Evolutionary conservation across 2,329 filamentous ascomycete species (phyloP), one percentile per base, ranked within the genome.

Genomic region (Periconia macrospinosa): DNA sequence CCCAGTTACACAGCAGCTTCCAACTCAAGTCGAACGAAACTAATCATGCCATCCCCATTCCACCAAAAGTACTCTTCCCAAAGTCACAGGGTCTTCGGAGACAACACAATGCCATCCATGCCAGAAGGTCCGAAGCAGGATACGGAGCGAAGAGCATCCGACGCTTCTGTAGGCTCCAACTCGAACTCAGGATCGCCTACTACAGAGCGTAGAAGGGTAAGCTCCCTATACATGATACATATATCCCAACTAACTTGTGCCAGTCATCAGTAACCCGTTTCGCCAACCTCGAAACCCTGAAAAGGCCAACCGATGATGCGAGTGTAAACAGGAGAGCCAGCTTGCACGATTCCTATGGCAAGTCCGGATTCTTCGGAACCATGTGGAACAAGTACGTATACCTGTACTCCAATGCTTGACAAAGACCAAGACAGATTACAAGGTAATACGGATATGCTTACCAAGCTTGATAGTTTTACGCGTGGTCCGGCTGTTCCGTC

Each of bases 31-130:
- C 46, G 41, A 50, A 23, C 17, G 8, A 42, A 14, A 41, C 46
- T 27, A 19, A 61, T 19, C 23, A 74, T 74, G 71, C 69, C 71
- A 57, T 72, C 69, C 44, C 69, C 71, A 56, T 69, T 74, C 53
- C 69, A 73, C 47, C 71, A 74, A 50, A 74, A 74, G 49, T 73
- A 73, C 55, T 68, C 70, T 30, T 62, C 63, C 15, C 71, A 74
- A 45, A 69, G 48, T 41, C 66, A 73, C 58, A 71, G 64, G 49
- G 20, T 65, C 18, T 73, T 69, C 43, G 66, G 61, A 43, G 63
- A 68, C 27, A 65, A 63, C 49, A 61, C 60, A 8, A 53, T 57
- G 6, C 65, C 68, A 45, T 50, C 56, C 10, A 72, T 71, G 68
- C 69, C 70, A n/a, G 69, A 71, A 18, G 68, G 52, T 18, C 65